Percentiles rank a stretch among this genome's conserved stretches.
Conservation (phyloP, 1,139 yeast genomes). For the Pichia sp. region DNA sequence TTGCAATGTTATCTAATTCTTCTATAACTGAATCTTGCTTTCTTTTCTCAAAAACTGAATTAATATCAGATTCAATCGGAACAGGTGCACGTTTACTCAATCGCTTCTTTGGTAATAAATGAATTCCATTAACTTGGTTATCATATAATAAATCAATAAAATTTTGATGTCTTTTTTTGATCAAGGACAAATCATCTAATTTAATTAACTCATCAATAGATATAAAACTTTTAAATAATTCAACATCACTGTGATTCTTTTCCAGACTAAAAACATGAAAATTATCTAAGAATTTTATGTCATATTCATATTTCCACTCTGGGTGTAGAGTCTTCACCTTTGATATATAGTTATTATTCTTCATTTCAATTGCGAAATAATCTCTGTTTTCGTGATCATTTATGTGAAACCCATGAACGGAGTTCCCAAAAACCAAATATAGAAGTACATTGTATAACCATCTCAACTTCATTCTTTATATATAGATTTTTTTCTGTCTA, state of each 20-base stretch:
- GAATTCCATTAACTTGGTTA: conserved; percentile 39
- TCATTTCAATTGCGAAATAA: conserved; percentile 57
- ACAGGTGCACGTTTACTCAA: conserved; percentile 43
- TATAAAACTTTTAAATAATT: conserved; percentile 31
- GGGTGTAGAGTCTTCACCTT: conserved; percentile 36
- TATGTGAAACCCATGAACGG: conserved; percentile 4
- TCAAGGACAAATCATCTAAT: conserved; percentile 17
- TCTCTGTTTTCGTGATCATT: conserved; percentile 38
- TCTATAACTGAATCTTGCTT: conserved; percentile 34
- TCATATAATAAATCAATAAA: conserved; percentile 23
- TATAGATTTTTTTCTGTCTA: background rate
- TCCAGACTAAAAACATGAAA: conserved; percentile 57
- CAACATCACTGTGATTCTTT: conserved; percentile 27
- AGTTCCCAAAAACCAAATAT: background rate
- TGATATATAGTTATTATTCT: conserved; percentile 17
- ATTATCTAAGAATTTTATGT: conserved; percentile 49
- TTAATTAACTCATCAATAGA: conserved; percentile 17
- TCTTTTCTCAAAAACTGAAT: conserved; percentile 2
- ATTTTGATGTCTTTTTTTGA: conserved; percentile 23
- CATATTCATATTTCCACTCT: conserved; percentile 50
- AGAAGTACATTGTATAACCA: conserved; percentile 3
- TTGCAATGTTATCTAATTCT: conserved; percentile 38
- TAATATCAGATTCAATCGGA: conserved; percentile 19
- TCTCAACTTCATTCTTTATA: background rate
- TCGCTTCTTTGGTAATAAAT: conserved; percentile 43